Evolutionary conservation across 495 filamentous ascomycete species (phyloP).

Genomic region (Penicillium desertorum): DNA sequence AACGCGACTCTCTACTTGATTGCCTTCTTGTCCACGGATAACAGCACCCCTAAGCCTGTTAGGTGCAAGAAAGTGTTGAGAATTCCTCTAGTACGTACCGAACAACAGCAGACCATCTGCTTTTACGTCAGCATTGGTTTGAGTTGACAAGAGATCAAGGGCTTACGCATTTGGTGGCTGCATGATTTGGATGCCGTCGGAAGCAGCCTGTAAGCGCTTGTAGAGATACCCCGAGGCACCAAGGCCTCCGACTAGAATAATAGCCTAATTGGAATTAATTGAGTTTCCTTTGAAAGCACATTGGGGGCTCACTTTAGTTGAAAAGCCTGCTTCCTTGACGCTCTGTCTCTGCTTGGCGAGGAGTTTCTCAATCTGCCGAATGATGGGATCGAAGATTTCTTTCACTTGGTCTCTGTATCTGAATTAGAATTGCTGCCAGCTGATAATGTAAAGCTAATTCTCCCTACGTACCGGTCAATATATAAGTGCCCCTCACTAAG

Average conservation of each 20-base stretch:
- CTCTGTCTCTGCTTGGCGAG: slow-evolving; percentile 57
- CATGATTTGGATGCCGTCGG: slow-evolving; percentile 51
- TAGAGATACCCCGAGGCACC: slow-evolving; percentile 67
- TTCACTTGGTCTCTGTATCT: slow-evolving; percentile 39
- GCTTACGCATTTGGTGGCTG: slow-evolving; percentile 62
- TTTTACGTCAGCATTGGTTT: not conserved
- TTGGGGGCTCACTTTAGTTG: slow-evolving; percentile 18
- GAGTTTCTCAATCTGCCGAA: slow-evolving; percentile 56
- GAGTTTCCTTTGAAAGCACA: not conserved
- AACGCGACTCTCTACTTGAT: slow-evolving; percentile 47
- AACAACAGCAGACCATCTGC: slow-evolving; percentile 32
- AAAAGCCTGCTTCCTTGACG: slow-evolving; percentile 21
- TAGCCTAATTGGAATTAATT: slow-evolving; percentile 40
- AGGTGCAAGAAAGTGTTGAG: slow-evolving; percentile 20
- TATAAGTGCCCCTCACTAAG: slow-evolving; percentile 22
- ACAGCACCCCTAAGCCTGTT: slow-evolving; percentile 48
- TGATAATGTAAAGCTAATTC: not conserved
- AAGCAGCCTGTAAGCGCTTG: slow-evolving; percentile 47
- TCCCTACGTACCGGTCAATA: slow-evolving; percentile 19
- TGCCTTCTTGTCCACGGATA: slow-evolving; percentile 39
- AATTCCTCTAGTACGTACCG: slow-evolving; percentile 15
- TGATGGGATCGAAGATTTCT: slow-evolving; percentile 57
- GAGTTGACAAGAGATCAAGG: not conserved
- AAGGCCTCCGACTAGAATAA: slow-evolving; percentile 72
- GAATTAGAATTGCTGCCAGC: not conserved